Base-by-base conservation (phyloP, 768 basidiomycete species). In the Myochromella boudieri region DNA sequence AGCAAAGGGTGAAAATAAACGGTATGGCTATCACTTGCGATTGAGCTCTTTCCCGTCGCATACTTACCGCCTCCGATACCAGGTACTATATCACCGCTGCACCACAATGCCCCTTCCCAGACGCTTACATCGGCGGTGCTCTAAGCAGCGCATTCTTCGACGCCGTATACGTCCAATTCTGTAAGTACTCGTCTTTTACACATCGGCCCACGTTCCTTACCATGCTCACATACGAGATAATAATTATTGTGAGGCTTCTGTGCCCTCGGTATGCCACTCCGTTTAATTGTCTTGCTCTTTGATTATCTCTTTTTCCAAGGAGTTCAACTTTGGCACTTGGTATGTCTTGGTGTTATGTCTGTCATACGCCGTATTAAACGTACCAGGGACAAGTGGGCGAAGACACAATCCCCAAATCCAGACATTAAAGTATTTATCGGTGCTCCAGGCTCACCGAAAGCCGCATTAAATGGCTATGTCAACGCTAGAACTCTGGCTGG, bases 161-260 rank as follows among this genome's bases (percentile, higher is more conserved):
- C 61, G 82, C 82, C 1, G 66, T 88, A 47, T 86, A 82, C 57
- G 84, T 87, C 27, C 86, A 86, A 60, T 84, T 87, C 60, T 80
- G 77, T 76, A 56, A 50, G 72, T 58, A 2, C 27, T 21, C 8
- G 34, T 38, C 51, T 22, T 26, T 21, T 22, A 4, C 14, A 39
- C 46, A 49, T 29, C 24, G 24, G 28, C 27, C 21, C 8, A 3
- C 38, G 24, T 15, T 18, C 34, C 40, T 20, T 43, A 43, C 41
- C 44, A 36, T 51, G 44, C 27, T 49, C 34, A 22, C 28, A 33
- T 40, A 22, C 26, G 33, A 71, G 71, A 75, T 48, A 84, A 84
- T 62, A 85, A 84, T 60, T 80, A 68, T 57, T 85, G 83, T 53
- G 75, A 68, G 57, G 62, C 63, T 6, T 71, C 70, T 8, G 54